Evolutionary conservation across 768 basidiomycete species (phyloP), one percentile per base, ranked within the genome.

Genomic region (Filobasidium wieringae): DNA sequence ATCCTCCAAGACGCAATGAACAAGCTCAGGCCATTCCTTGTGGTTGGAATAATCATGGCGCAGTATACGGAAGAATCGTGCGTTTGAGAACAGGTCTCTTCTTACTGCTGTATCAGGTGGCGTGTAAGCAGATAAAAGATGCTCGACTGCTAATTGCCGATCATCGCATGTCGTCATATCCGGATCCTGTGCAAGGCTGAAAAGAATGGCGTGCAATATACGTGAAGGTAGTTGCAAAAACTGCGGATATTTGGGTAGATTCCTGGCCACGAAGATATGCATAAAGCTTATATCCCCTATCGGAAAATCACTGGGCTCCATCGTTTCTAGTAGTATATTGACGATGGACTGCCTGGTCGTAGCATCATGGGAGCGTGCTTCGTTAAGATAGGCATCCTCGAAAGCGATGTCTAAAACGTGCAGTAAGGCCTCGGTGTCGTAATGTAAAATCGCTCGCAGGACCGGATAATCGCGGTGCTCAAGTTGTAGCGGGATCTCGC

Each of bases 171-270:
- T 95, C 66, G 80, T 81, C 15, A 76, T 73, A 69, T 93, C 88
- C 0, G 77, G 68, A 68, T 91, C 88, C 59, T 81, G 78, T 0
- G 88, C 82, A 12, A 99, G 82, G 6, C 81, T 81, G 58, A 86
- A 78, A 50, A 99, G 80, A 65, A 96, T 82, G 37, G 76, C 78
- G 65, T 90, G 85, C 17, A 91, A 77, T 3, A 80, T 77, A 59
- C 80, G 83, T 0, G 84, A 81, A 0, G 84, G 74, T 39, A 90
- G 77, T 55, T 80, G 73, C 27, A 76, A 64, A 72, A 84, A 88
- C 73, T 95, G 91, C 1, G 86, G 83, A 74, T 97, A 99, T 75
- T 96, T 97, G 0, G 95, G 89, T 11, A 95, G 82, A 72, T 97
- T 99, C 58, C 92, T 85, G 3, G 95, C 88, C 57, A 97, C 80